Evolutionary conservation across 2,329 filamentous ascomycete genomes (phyloP).

Genomic region (Zelopaecilomyces penicillatus): DNA sequence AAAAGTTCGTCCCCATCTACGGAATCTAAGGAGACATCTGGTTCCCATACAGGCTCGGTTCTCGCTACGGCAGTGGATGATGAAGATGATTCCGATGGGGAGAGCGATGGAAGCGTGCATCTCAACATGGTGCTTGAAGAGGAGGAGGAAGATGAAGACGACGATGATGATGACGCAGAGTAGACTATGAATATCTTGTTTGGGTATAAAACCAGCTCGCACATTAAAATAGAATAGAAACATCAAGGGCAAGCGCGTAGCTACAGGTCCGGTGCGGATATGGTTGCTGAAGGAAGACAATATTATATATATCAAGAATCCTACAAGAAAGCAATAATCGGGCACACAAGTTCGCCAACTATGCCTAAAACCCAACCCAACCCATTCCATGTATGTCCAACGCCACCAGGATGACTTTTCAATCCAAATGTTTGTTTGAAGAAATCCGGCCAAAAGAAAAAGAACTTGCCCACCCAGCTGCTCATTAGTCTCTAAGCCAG

Average conservation of each 20-base stretch:
- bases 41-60: constrained; percentile 8
- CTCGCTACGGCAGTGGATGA: constrained; percentile 12
- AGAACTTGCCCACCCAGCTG: not conserved
- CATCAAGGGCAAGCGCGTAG: no score
- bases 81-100: constrained; percentile 25
- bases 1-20: constrained; percentile 19
- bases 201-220: not conserved
- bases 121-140: constrained; percentile 52
- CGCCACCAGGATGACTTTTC: not conserved
- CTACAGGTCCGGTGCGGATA: no score
- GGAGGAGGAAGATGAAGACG: constrained; percentile 35
- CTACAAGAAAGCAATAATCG: no score
- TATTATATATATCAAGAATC: no score
- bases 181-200: not conserved
- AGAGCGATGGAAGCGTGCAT: constrained; percentile 47
- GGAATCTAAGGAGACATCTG: constrained; percentile 10
- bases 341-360: no score
- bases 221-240: not conserved
- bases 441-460: constrained; percentile 2
- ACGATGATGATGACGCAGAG: constrained; percentile 16
- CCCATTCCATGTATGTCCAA: not conserved
- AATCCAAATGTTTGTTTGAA: not conserved
- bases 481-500: constrained; percentile 71
- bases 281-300: no score
- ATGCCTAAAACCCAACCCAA: not conserved